Conservation (phyloP, 345 rosid genomes). For the Chamaenerion angustifolium region DNA sequence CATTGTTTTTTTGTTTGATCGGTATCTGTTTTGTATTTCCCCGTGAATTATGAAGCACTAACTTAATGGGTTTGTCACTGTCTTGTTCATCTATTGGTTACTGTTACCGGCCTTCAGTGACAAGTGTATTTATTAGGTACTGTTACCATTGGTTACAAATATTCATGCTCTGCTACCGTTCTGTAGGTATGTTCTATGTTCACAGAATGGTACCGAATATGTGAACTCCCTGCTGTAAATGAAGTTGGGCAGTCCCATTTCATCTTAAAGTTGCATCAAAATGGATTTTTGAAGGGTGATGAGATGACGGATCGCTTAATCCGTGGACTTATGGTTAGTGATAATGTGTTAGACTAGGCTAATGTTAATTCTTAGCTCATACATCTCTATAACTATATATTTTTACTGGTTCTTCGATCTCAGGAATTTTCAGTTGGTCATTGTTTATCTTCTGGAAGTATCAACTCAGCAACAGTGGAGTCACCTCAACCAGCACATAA, state of each 20-base stretch:
- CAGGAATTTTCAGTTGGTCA: conserved; percentile 83
- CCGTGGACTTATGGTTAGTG: conserved; percentile 50
- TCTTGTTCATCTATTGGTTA: no score
- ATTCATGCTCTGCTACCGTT: conserved; percentile 1
- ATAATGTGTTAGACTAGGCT: not conserved
- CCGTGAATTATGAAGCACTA: no score
- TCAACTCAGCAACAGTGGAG: conserved; percentile 42
- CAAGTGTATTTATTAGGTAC: not conserved
- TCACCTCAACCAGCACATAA: conserved; percentile 55
- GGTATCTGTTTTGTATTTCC: no score
- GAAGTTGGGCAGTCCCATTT: conserved; percentile 47
- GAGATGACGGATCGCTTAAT: conserved; percentile 75
- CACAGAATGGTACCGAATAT: conserved; percentile 66
- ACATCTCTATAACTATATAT: not conserved
- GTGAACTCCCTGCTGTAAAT: conserved; percentile 64
- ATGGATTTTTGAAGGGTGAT: conserved; percentile 78
- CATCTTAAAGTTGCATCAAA: conserved; percentile 63
- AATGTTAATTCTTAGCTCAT: no score
- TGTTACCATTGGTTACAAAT: not conserved
- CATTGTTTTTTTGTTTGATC: no score
- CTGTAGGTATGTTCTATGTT: conserved; percentile 60
- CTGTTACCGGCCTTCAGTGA: not conserved
- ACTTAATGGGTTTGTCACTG: no score
- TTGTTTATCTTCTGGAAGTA: conserved; percentile 63
- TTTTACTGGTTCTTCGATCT: conserved; percentile 6